These are phyloP conservation scores for Thalassiosira ordinaria DNA, from an alignment of 352 stramenopile genomes.

Conservation along the genomic window DNA sequence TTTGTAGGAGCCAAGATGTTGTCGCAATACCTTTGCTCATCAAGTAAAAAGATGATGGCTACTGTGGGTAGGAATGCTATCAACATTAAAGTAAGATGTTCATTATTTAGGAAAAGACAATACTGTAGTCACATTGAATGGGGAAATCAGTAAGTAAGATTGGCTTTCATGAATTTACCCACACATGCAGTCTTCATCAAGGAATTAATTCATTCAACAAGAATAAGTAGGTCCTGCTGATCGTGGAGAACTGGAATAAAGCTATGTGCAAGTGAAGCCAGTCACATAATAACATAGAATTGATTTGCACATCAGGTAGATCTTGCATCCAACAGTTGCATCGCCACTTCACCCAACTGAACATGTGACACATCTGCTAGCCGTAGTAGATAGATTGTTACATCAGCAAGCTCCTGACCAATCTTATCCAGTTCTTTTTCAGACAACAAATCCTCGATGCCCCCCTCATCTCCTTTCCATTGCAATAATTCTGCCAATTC, in stretches of 20 bases:
- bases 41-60: too few relatives aligned
- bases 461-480: slow-evolving; percentile 90
- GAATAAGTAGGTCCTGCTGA: too few relatives aligned
- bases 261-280: too few relatives aligned
- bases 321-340: slow-evolving; percentile 19
- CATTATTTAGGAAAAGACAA: too few relatives aligned
- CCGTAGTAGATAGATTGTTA: slow-evolving; percentile 96
- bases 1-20: not conserved
- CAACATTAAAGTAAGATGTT: not conserved
- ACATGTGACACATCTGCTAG: slow-evolving; percentile 86
- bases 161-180: too few relatives aligned
- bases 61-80: not conserved
- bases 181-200: too few relatives aligned
- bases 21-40: too few relatives aligned
- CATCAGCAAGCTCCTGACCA: slow-evolving; percentile 95
- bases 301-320: too few relatives aligned
- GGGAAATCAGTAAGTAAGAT: too few relatives aligned
- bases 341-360: slow-evolving; percentile 29
- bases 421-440: slow-evolving; percentile 90
- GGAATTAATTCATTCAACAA: not conserved
- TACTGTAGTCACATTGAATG: too few relatives aligned
- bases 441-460: slow-evolving; percentile 75
- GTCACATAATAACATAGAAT: too few relatives aligned
- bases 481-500: slow-evolving; percentile 96
- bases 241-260: too few relatives aligned